Evolutionary conservation across 805 yeast species (phyloP).

Genomic region (Cyberlindnera japonica): DNA sequence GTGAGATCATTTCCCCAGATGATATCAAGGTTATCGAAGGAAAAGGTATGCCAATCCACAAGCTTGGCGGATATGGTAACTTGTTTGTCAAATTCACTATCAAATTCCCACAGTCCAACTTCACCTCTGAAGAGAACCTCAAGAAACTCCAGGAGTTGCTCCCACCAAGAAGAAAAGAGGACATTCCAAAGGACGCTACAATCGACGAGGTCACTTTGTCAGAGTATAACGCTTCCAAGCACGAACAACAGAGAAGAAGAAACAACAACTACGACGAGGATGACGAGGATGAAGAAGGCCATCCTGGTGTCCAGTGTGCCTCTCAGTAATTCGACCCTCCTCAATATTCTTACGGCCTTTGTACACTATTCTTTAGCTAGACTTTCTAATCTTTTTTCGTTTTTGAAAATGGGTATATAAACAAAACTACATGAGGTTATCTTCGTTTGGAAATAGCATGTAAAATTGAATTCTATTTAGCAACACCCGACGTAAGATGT

Average conservation of each 20-base stretch:
- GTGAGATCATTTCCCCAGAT: conserved; percentile 90
- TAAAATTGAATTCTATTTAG: too few species aligned
- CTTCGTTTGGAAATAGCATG: too few species aligned
- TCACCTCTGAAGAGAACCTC: conserved; percentile 71
- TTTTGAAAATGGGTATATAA: too few species aligned
- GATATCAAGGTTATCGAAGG: conserved; percentile 74
- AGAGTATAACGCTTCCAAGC: conserved; percentile 64
- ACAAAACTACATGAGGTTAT: too few species aligned
- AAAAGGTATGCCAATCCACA: conserved; percentile 96
- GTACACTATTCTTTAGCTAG: too few species aligned
- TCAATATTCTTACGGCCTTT: too few species aligned
- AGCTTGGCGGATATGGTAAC: conserved; percentile 86
- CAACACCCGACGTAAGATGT: too few species aligned
- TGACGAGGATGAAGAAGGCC: conserved; percentile 54
- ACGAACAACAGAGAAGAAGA: conserved; percentile 38
- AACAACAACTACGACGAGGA: conserved; percentile 49
- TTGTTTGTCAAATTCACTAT: conserved; percentile 80
- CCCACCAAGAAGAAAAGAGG: conserved; percentile 60
- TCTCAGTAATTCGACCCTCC: conserved; percentile 55
- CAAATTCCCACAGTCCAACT: conserved; percentile 79
- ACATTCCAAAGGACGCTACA: conserved; percentile 64
- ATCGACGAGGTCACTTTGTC: conserved; percentile 77
- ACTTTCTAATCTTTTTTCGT: too few species aligned
- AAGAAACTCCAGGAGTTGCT: conserved; percentile 68
- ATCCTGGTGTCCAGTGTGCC: conserved; percentile 87